Evolutionary conservation across 805 yeast species (phyloP).

Genomic region (Starmerella etchellsii): DNA sequence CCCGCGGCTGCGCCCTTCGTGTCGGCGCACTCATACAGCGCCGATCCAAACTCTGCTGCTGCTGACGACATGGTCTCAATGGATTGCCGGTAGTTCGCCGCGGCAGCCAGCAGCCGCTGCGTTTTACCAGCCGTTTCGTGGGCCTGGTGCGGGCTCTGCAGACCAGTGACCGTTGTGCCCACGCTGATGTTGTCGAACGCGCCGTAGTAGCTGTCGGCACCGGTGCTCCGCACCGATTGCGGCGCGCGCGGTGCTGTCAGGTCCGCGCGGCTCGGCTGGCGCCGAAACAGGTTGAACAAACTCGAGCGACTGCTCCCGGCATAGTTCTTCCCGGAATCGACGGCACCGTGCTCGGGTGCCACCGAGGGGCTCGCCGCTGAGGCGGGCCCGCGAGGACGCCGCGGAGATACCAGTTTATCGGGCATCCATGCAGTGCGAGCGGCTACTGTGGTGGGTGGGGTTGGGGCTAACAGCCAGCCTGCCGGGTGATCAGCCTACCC

Average conservation of each 20-base stretch:
- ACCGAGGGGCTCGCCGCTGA: conserved; percentile 3
- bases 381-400: conserved; percentile 13
- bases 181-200: conserved; percentile 17
- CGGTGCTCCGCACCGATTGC: conserved; percentile 4
- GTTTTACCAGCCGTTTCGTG: conserved; percentile 18
- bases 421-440: conserved; percentile 9
- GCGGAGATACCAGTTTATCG: conserved; percentile 10
- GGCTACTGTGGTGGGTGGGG: no score
- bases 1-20: conserved; percentile 36
- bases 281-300: conserved; percentile 18
- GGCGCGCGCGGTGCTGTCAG: conserved; percentile 7
- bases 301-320: conserved; percentile 15
- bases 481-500: no score
- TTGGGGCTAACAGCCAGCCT: no score
- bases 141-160: conserved; percentile 16
- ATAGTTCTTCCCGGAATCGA: not conserved
- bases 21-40: conserved; percentile 52
- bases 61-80: conserved; percentile 40
- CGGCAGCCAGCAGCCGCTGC: conserved; percentile 36
- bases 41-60: conserved; percentile 57
- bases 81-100: conserved; percentile 36
- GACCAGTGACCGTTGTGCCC: conserved; percentile 4
- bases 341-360: conserved; percentile 6
- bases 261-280: conserved; percentile 12
- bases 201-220: conserved; percentile 13